These are phyloP conservation scores for Scleroderma citrinum DNA, from an alignment of 768 basidiomycete species.

Conservation along the genomic window DNA sequence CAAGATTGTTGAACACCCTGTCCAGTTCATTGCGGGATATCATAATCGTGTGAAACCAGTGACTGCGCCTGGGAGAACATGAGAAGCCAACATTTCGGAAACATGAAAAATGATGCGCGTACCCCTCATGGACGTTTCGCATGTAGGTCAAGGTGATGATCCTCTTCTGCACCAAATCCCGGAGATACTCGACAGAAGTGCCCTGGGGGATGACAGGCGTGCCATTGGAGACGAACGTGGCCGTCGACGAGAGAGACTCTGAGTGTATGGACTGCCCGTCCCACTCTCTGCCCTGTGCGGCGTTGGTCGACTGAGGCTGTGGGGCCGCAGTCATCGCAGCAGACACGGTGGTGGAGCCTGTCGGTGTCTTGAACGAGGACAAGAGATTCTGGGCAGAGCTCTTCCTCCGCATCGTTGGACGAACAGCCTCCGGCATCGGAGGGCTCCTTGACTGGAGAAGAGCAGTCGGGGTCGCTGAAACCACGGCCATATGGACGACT, in stretches of 20 bases:
- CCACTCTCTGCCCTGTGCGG: constrained; percentile 52
- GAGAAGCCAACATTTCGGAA: constrained; percentile 2
- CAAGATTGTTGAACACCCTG: constrained; percentile 62
- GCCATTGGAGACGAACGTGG: constrained; percentile 32
- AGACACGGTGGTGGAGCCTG: constrained; percentile 24
- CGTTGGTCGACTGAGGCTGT: constrained; percentile 34
- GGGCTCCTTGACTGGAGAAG: constrained; percentile 13
- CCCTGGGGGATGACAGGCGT: constrained; percentile 41
- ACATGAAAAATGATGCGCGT: constrained; percentile 22
- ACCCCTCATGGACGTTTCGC: constrained; percentile 85
- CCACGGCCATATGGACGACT: neutral
- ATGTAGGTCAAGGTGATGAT: constrained; percentile 82
- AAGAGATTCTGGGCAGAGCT: constrained; percentile 82
- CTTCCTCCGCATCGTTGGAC: constrained; percentile 75
- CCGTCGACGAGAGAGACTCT: constrained; percentile 37
- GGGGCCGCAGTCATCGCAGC: constrained; percentile 29
- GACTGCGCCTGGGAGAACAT: constrained; percentile 49
- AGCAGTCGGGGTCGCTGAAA: neutral
- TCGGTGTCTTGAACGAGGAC: constrained; percentile 55
- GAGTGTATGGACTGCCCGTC: constrained; percentile 64
- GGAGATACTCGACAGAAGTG: constrained; percentile 70
- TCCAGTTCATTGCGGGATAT: constrained; percentile 71
- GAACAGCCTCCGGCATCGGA: constrained; percentile 28
- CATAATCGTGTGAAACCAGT: constrained; percentile 87
- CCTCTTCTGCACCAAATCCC: constrained; percentile 78